A percentile compares a stretch with the other conserved stretches of the same genome.
These are phyloP conservation scores for Podaxis pistillaris DNA, from an alignment of 768 basidiomycete species.

Conservation along the genomic window DNA sequence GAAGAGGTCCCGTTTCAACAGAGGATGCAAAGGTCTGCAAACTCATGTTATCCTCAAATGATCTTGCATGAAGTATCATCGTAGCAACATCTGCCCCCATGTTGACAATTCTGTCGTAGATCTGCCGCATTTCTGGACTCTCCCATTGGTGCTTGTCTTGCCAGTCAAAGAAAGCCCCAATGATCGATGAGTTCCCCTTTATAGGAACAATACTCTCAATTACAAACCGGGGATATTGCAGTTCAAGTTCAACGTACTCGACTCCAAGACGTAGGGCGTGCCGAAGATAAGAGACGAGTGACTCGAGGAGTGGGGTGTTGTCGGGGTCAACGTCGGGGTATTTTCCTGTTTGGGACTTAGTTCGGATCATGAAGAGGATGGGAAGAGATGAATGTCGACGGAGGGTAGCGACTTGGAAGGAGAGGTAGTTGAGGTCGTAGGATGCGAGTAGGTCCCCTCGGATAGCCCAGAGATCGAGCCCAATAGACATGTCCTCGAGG, in stretches of 20 bases:
- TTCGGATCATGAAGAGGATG: slow-evolving; percentile 76
- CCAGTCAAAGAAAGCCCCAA: slow-evolving; percentile 79
- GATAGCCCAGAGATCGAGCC: slow-evolving; percentile 74
- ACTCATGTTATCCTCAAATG: slow-evolving; percentile 58
- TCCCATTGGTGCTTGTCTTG: slow-evolving; percentile 64
- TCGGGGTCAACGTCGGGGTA: slow-evolving; percentile 55
- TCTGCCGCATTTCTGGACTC: slow-evolving; percentile 45
- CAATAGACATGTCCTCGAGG: slow-evolving; percentile 57
- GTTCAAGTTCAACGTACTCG: slow-evolving; percentile 78
- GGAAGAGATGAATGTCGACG: slow-evolving; percentile 63
- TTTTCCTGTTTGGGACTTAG: slow-evolving; percentile 66
- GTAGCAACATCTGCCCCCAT: slow-evolving; percentile 69
- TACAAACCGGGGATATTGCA: slow-evolving; percentile 49
- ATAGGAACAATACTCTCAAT: slow-evolving; percentile 44
- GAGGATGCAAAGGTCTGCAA: slow-evolving; percentile 55
- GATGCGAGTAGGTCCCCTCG: slow-evolving; percentile 69
- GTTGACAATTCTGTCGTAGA: slow-evolving; percentile 46
- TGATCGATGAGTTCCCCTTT: slow-evolving; percentile 61
- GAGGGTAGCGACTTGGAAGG: slow-evolving; percentile 61
- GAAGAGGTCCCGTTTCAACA: slow-evolving; percentile 41
- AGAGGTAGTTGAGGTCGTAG: slow-evolving; percentile 47
- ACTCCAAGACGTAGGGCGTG: slow-evolving; percentile 63
- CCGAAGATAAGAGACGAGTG: slow-evolving; percentile 44
- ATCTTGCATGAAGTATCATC: slow-evolving; percentile 64
- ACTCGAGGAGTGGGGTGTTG: slow-evolving; percentile 51